Base-by-base conservation (phyloP, 352 stramenopile species). In the Globisporangium nunn region DNA sequence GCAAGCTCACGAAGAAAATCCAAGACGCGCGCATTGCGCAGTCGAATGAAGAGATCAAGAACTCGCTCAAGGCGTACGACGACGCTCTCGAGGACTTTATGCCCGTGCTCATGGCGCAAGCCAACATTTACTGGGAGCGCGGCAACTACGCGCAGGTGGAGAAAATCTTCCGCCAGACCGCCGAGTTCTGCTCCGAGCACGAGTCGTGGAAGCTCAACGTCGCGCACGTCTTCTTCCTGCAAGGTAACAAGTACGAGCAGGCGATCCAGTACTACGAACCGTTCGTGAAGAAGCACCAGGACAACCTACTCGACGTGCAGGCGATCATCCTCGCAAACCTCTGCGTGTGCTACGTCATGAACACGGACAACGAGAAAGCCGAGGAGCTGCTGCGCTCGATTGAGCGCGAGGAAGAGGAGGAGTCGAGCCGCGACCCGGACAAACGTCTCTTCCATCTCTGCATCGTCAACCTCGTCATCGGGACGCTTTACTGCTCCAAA, bases 381-480 rank as follows among this genome's bases (percentile, higher is more conserved):
- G 95, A 98, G 61, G 89, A 97, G 61, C 81, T 99, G 11, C 88
- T 99, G 71, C 85, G 92, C 23, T 90, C 86, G 23, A 96, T 98
- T 54, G 93, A 98, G 71, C 93, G 91, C 31, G 93, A 98, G 64
- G 96, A 99, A 59, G 87, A 98, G 52, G 75, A 93, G 30, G 78
- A 97, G 52, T 85, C 81, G 18, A 82, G 70, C 48, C 84, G 84
- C 28, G 87, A 98, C 30, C 88, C 91, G 0, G 84, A 98, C 35
- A 95, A 97, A 62, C 73, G 88, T 33, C 76, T 89, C 49, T 92
- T 96, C 65, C 95, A 98, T 64, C 75, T 98, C n/a, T 98, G 95
- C 68, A 98, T 98, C 54, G 91, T 99, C 51, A 98, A 98, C 66
- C 81, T 99, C 12, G 94, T 98, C 37, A 98, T 99, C 60, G 96